Evolutionary conservation across 345 rosid species (phyloP).

Genomic region (Salix dunnii): DNA sequence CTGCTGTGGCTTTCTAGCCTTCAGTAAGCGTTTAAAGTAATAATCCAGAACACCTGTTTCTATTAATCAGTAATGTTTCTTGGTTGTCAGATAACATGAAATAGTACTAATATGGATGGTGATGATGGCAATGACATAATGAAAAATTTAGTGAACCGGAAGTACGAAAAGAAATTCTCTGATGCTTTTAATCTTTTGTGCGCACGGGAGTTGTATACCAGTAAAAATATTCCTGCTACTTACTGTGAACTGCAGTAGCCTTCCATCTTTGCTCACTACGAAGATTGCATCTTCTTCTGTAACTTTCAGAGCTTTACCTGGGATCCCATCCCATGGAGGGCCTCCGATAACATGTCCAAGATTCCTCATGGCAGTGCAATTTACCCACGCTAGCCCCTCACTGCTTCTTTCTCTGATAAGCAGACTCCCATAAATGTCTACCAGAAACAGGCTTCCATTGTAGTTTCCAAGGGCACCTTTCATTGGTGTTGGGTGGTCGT

Average conservation of each 20-base stretch:
- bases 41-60: neutral
- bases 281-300: constrained; percentile 59
- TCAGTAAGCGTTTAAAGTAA: neutral
- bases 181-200: neutral
- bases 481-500: constrained; percentile 59
- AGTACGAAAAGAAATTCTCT: neutral
- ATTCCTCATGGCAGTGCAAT: constrained; percentile 60
- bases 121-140: neutral
- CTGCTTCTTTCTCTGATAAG: constrained; percentile 54
- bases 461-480: constrained; percentile 57
- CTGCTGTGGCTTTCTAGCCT: neutral
- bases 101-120: neutral
- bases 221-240: constrained; percentile 19
- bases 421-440: constrained; percentile 46
- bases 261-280: constrained; percentile 61
- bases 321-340: constrained; percentile 62
- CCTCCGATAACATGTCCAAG: constrained; percentile 52
- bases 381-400: constrained; percentile 49
- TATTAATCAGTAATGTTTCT: neutral
- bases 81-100: neutral
- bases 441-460: constrained; percentile 62
- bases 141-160: neutral
- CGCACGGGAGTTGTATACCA: neutral
- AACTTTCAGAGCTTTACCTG: constrained; percentile 44
- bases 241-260: constrained; percentile 57